Percentiles rank a stretch among this genome's conserved stretches.
These are phyloP conservation scores for Solanum hybrid DNA, from an alignment of 305 asterid genomes.

Conservation along the genomic window DNA sequence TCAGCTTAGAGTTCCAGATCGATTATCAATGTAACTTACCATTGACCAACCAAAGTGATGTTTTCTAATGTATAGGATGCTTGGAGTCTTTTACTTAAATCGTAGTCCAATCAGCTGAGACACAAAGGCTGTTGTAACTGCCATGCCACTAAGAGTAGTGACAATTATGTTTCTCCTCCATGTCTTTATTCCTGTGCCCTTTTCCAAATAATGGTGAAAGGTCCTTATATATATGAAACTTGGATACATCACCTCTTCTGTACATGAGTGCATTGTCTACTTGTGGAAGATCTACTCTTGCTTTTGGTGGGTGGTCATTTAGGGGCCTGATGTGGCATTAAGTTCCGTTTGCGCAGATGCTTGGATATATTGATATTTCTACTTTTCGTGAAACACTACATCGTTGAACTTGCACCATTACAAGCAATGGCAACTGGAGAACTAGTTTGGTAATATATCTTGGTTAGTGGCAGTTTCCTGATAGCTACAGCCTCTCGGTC, in stretches of 20 bases:
- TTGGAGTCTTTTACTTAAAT: neutral
- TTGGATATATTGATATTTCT: neutral
- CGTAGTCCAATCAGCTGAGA: neutral
- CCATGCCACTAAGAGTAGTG: neutral
- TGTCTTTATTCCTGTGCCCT: neutral
- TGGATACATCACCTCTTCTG: neutral
- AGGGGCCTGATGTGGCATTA: neutral
- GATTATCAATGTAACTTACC: neutral
- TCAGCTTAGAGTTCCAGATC: neutral
- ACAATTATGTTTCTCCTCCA: neutral
- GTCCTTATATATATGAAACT: neutral
- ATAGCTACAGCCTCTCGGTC: neutral
- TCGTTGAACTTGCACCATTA: neutral
- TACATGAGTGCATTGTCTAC: neutral
- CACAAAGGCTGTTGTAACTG: neutral
- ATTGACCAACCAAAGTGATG: neutral
- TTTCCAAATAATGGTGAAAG: neutral
- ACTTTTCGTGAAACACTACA: neutral
- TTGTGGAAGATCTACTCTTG: neutral
- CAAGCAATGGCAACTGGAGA: neutral
- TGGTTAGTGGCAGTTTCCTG: neutral
- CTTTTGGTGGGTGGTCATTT: conserved; percentile 1
- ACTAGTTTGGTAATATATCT: neutral
- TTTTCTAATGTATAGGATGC: neutral
- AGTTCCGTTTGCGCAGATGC: neutral